Percentiles rank a stretch among this genome's conserved stretches.
phyloP scores from a whole-genome alignment of 1,139 yeast species.

The Blastobotrys malaysiensis region DNA sequence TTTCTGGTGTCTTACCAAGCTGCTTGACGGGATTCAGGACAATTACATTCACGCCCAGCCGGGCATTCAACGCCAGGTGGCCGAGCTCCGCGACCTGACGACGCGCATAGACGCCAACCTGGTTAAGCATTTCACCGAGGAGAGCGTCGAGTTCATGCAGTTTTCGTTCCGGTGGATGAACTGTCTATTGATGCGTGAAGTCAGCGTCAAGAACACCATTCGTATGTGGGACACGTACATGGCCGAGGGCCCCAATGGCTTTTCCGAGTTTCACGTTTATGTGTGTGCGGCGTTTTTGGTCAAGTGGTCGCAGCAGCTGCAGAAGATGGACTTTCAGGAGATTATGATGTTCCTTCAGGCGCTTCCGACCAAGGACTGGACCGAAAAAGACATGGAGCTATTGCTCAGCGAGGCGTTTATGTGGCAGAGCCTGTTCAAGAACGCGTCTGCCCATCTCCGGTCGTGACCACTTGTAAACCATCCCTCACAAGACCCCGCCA shows the following conservation, averaged over 20 bases:
- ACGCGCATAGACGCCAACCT: slow-evolving; percentile 72
- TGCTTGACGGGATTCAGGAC: slow-evolving; percentile 91
- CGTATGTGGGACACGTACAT: slow-evolving; percentile 98
- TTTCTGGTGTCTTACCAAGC: slow-evolving; percentile 90
- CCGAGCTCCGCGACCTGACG: slow-evolving; percentile 69
- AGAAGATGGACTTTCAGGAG: slow-evolving; percentile 91
- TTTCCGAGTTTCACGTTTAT: slow-evolving; percentile 89
- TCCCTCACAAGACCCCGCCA: neutral
- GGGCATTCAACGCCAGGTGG: slow-evolving; percentile 87
- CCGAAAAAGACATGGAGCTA: slow-evolving; percentile 83
- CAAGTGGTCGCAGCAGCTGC: slow-evolving; percentile 72
- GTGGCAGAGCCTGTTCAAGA: slow-evolving; percentile 90
- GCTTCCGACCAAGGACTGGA: slow-evolving; percentile 83
- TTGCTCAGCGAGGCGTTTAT: slow-evolving; percentile 92
- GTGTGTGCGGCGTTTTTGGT: slow-evolving; percentile 98
- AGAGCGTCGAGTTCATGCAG: slow-evolving; percentile 87
- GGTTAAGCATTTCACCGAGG: slow-evolving; percentile 66
- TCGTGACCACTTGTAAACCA: neutral
- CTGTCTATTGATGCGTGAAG: slow-evolving; percentile 90
- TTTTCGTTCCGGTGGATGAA: slow-evolving; percentile 99
- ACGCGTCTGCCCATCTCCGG: slow-evolving; percentile 53
- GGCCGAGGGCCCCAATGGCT: slow-evolving; percentile 82
- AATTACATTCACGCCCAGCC: slow-evolving; percentile 98
- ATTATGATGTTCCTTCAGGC: slow-evolving; percentile 83
- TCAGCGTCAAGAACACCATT: slow-evolving; percentile 67